These are phyloP conservation scores for Daedaleopsis nitida DNA, from an alignment of 768 basidiomycete genomes.

Conservation along the genomic window DNA sequence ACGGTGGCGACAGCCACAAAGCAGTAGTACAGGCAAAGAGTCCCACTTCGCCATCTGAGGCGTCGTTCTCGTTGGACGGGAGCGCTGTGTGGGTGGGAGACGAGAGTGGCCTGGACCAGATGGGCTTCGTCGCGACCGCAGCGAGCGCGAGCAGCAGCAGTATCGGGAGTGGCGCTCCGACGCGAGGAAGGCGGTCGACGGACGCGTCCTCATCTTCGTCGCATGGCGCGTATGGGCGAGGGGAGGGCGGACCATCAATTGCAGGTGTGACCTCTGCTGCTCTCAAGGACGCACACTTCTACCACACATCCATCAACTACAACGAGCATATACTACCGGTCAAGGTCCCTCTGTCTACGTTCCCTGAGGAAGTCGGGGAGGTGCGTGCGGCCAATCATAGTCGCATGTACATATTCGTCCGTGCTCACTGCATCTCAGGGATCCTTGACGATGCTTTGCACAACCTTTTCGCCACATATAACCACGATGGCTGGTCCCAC, in stretches of 20 bases:
- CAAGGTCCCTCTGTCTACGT: constrained; percentile 85
- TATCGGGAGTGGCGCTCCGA: constrained; percentile 35
- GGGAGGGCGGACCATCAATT: constrained; percentile 23
- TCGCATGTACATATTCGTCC: not conserved
- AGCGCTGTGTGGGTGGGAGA: constrained; percentile 87
- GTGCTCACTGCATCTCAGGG: constrained; percentile 55
- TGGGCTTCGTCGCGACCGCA: constrained; percentile 23
- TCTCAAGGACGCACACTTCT: constrained; percentile 92
- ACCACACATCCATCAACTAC: constrained; percentile 82
- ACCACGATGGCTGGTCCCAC: constrained; percentile 69
- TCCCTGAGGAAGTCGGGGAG: constrained; percentile 95
- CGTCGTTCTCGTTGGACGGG: constrained; percentile 76
- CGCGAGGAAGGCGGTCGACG: constrained; percentile 58
- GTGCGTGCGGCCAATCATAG: constrained; percentile 47
- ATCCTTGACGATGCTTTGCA: constrained; percentile 87
- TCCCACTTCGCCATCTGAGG: constrained; percentile 65
- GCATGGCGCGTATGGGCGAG: constrained; percentile 37
- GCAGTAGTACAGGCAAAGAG: constrained; percentile 33
- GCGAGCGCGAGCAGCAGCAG: constrained; percentile 23
- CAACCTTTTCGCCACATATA: constrained; percentile 68
- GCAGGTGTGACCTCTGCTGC: constrained; percentile 20
- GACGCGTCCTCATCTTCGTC: constrained; percentile 78
- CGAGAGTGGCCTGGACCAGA: constrained; percentile 57
- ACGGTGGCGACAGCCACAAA: constrained; percentile 37
- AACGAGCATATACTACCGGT: constrained; percentile 85